phyloP scores from a whole-genome alignment of 1,139 yeast genomes.

The Yamadazyma diddensiae region DNA sequence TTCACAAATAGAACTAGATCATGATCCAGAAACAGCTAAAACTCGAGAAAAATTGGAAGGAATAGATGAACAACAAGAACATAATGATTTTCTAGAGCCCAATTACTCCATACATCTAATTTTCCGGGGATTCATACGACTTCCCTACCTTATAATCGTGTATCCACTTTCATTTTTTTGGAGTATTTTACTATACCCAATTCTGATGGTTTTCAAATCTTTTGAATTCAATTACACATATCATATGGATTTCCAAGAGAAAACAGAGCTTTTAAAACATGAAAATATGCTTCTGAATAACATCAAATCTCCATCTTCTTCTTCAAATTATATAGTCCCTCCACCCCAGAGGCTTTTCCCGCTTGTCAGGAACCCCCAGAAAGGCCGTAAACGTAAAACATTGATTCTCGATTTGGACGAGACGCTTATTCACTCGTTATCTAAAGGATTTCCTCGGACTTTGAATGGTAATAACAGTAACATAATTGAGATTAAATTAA shows the following conservation, averaged over 20 bases:
- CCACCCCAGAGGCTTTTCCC: constrained; percentile 49
- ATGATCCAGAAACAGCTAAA: too few relatives aligned
- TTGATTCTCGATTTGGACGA: constrained; percentile 89
- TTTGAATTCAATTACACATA: constrained; percentile 12
- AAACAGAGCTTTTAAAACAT: constrained; percentile 41
- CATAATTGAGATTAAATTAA: constrained; percentile 82
- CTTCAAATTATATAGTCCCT: constrained; percentile 47
- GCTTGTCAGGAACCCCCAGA: constrained; percentile 39
- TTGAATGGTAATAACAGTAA: constrained; percentile 54
- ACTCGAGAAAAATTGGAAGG: too few relatives aligned
- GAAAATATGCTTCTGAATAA: constrained; percentile 41
- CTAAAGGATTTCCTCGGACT: constrained; percentile 54
- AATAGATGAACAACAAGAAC: too few relatives aligned
- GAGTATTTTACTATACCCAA: constrained; percentile 21
- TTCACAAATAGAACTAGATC: constrained; percentile 5
- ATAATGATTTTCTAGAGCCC: constrained; percentile 9
- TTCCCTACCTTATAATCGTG: constrained; percentile 20
- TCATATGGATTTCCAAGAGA: constrained; percentile 26
- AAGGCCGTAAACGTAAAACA: constrained; percentile 51
- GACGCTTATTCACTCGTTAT: constrained; percentile 85
- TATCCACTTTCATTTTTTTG: constrained; percentile 21
- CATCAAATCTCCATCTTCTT: constrained; percentile 56
- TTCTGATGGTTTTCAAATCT: constrained; percentile 13
- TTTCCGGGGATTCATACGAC: constrained; percentile 13
- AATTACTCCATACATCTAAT: constrained; percentile 9